These are phyloP conservation scores for Asterophora lycoperdoides DNA, from an alignment of 768 basidiomycete genomes.

Conservation along the genomic window DNA sequence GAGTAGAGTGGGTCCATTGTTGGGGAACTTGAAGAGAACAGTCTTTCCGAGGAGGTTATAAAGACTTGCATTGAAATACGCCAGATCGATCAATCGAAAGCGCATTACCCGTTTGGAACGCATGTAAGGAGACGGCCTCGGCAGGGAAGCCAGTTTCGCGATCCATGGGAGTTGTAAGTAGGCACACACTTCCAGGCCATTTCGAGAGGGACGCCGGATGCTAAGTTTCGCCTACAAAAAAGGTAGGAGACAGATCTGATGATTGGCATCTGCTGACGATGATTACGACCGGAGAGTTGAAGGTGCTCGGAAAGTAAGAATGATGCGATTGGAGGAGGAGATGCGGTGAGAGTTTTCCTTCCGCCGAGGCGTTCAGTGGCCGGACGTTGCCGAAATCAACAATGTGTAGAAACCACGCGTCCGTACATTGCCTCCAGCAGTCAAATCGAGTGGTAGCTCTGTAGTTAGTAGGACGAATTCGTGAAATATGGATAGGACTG, in stretches of 20 bases:
- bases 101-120: background rate
- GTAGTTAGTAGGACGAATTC: too few relatives aligned
- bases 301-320: conserved; percentile 4
- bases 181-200: background rate
- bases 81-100: conserved; percentile 9
- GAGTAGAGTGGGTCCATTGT: conserved; percentile 26
- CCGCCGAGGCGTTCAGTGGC: conserved; percentile 2
- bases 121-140: conserved; percentile 3
- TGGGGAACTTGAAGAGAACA: conserved; percentile 21
- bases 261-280: conserved; percentile 8
- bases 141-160: conserved; percentile 1
- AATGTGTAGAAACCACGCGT: too few relatives aligned
- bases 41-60: conserved; percentile 28
- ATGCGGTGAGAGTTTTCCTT: conserved; percentile 1
- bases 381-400: conserved; percentile 2
- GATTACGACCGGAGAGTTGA: background rate
- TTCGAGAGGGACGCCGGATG: conserved; percentile 1
- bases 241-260: conserved; percentile 5
- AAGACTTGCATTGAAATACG: conserved; percentile 16
- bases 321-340: conserved; percentile 5
- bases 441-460: too few relatives aligned
- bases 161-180: conserved; percentile 4
- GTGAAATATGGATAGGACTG: too few relatives aligned
- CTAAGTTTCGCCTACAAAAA: background rate
- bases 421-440: too few relatives aligned